Percentiles rank a stretch among this genome's conserved stretches.
Conservation (phyloP, 2,329 filamentous ascomycete species). For the Calonectria ilicicola region DNA sequence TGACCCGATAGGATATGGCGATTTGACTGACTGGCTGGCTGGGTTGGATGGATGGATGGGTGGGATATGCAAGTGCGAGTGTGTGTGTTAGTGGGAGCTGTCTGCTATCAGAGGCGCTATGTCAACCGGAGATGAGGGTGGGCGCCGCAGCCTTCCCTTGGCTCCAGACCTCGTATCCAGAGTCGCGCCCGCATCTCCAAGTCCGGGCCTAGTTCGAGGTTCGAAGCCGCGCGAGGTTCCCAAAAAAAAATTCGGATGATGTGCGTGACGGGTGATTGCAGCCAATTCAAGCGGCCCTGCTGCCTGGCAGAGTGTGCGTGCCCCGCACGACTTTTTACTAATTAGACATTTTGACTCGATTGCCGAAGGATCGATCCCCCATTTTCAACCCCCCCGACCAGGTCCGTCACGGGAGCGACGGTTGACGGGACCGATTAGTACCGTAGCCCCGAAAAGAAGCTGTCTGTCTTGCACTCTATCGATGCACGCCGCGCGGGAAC, state of each 20-base stretch:
- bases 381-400: background rate
- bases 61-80: slow-evolving; percentile 1
- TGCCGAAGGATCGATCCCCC: slow-evolving; percentile 4
- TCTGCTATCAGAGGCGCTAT: background rate
- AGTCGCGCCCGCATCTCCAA: background rate
- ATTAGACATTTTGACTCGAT: slow-evolving; percentile 1
- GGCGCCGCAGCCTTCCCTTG: background rate
- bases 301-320: slow-evolving; percentile 7
- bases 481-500: slow-evolving; percentile 4
- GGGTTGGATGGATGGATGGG: background rate
- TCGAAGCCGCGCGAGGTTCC: background rate
- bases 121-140: background rate
- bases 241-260: background rate
- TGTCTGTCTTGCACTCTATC: background rate
- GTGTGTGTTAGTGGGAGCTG: background rate
- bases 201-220: background rate
- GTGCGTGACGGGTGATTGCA: background rate
- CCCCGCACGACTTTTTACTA: background rate
- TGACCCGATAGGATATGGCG: background rate
- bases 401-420: background rate
- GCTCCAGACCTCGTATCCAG: background rate
- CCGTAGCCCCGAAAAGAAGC: background rate
- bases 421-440: background rate
- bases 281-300: slow-evolving; percentile 18
- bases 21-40: background rate